Percentiles rank a stretch among this genome's conserved stretches.
These are phyloP conservation scores for Mariannaea elegans DNA, from an alignment of 2,329 filamentous ascomycete genomes.

Conservation along the genomic window DNA sequence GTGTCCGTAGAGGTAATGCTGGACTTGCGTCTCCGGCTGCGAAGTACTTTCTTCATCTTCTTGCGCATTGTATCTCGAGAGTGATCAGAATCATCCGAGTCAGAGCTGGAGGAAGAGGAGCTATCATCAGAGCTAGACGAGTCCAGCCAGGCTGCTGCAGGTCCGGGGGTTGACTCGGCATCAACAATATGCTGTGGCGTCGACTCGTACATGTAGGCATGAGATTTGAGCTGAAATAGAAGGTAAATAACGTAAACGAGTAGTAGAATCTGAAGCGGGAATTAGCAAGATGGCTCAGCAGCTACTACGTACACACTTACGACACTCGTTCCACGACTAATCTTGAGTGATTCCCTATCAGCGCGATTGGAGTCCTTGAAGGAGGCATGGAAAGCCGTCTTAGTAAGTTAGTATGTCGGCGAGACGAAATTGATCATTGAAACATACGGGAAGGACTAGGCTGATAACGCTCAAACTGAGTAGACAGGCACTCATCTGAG, in stretches of 20 bases:
- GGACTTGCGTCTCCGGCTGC: slow-evolving; percentile 77
- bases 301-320: slow-evolving; percentile 55
- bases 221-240: slow-evolving; percentile 90
- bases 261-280: slow-evolving; percentile 68
- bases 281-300: slow-evolving; percentile 23
- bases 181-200: slow-evolving; percentile 94
- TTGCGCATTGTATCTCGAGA: slow-evolving; percentile 73
- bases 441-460: slow-evolving; percentile 78
- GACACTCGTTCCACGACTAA: slow-evolving; percentile 90
- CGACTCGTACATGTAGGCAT: slow-evolving; percentile 90
- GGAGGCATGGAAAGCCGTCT: slow-evolving; percentile 92
- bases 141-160: slow-evolving; percentile 83
- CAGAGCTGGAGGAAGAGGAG: slow-evolving; percentile 69
- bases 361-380: slow-evolving; percentile 72
- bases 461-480: slow-evolving; percentile 91
- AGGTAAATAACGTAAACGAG: slow-evolving; percentile 86
- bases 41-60: slow-evolving; percentile 79
- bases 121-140: slow-evolving; percentile 67
- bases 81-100: slow-evolving; percentile 70
- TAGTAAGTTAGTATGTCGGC: slow-evolving; percentile 43
- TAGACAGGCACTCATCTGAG: slow-evolving; percentile 94
- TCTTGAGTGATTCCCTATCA: slow-evolving; percentile 77
- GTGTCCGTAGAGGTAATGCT: slow-evolving; percentile 75
- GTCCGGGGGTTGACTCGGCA: slow-evolving; percentile 86
- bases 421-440: not conserved